Evolutionary conservation across 2,329 filamentous ascomycete genomes (phyloP).

Genomic region (Paracoccidioides lutzii): DNA sequence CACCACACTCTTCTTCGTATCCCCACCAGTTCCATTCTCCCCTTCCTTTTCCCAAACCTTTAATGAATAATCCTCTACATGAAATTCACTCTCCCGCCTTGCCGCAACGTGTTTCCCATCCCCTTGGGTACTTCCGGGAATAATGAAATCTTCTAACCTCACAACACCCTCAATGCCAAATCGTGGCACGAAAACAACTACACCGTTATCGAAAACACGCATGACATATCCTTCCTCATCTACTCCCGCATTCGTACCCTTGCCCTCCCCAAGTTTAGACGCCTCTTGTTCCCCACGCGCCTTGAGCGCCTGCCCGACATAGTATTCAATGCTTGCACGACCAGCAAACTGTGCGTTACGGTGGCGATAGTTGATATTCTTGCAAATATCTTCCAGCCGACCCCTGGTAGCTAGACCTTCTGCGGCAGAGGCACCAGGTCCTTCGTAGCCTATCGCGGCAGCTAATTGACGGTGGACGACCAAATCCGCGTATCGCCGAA

Average conservation of each 20-base stretch:
- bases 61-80: slow-evolving; percentile 74
- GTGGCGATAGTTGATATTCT: slow-evolving; percentile 95
- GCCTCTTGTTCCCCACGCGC: slow-evolving; percentile 43
- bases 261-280: slow-evolving; percentile 10
- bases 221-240: slow-evolving; percentile 93
- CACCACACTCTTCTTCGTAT: slow-evolving; percentile 33
- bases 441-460: slow-evolving; percentile 79
- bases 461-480: slow-evolving; percentile 89
- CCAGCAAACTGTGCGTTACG: slow-evolving; percentile 95
- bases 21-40: slow-evolving; percentile 27
- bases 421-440: slow-evolving; percentile 53
- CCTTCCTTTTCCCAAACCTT: slow-evolving; percentile 44
- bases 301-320: slow-evolving; percentile 91
- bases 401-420: slow-evolving; percentile 66
- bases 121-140: slow-evolving; percentile 26
- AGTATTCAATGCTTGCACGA: slow-evolving; percentile 89
- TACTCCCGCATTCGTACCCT: slow-evolving; percentile 26
- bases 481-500: slow-evolving; percentile 93
- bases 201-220: slow-evolving; percentile 93
- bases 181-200: slow-evolving; percentile 87
- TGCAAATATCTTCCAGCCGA: slow-evolving; percentile 85
- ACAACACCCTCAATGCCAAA: slow-evolving; percentile 95
- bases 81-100: slow-evolving; percentile 62
- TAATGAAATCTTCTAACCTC: slow-evolving; percentile 66
- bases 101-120: slow-evolving; percentile 9